Conservation (phyloP, 345 rosid species). For the Luvunga scandens region DNA sequence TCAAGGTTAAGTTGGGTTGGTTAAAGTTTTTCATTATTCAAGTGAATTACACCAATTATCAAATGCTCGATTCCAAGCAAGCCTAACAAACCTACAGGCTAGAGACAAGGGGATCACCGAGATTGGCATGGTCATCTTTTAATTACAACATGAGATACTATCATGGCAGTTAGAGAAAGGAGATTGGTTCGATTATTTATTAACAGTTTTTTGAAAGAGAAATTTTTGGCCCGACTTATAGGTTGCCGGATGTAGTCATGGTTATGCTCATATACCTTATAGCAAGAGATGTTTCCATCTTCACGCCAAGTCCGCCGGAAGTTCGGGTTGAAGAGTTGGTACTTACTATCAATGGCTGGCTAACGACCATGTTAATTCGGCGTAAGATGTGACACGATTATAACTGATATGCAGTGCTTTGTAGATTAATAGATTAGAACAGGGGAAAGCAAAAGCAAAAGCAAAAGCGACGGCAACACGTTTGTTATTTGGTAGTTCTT, state of each 20-base stretch:
- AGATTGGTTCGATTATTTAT: slow-evolving; percentile 1
- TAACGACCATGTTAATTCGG: neutral
- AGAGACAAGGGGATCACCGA: neutral
- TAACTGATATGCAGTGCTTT: neutral
- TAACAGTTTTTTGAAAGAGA: slow-evolving; percentile 1
- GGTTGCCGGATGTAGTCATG: too few relatives aligned
- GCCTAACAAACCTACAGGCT: neutral
- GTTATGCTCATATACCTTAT: too few relatives aligned
- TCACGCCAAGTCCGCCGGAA: neutral
- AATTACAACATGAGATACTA: neutral
- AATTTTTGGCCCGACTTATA: neutral
- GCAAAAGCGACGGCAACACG: neutral
- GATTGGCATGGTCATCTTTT: neutral
- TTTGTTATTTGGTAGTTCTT: neutral
- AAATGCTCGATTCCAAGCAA: neutral
- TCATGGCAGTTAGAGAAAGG: neutral
- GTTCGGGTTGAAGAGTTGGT: neutral
- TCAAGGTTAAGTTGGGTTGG: neutral
- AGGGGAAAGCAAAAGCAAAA: too few relatives aligned
- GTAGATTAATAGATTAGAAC: neutral
- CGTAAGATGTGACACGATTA: neutral
- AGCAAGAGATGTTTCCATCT: neutral
- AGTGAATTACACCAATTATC: neutral
- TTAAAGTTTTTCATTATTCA: neutral
- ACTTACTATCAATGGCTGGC: neutral